A percentile compares a stretch with the other conserved stretches of the same genome.
phyloP scores from a whole-genome alignment of 495 filamentous ascomycete species.

The Pyronema omphalodes region DNA sequence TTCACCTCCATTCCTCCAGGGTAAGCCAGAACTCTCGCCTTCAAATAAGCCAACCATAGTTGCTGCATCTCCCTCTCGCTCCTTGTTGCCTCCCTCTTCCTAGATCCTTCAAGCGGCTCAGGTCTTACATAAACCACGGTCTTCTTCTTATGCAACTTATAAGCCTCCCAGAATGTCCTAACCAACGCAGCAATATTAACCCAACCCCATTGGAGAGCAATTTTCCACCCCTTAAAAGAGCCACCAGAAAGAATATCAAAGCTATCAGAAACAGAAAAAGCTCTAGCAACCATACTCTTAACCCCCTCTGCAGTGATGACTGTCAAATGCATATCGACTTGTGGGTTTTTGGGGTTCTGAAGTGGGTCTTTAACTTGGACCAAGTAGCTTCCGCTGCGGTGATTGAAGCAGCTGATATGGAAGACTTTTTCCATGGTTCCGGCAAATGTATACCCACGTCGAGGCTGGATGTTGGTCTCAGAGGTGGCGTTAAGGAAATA shows the following conservation, averaged over 20 bases:
- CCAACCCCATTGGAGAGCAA: conserved; percentile 21
- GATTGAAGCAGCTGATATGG: conserved; percentile 57
- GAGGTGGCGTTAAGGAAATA: conserved; percentile 34
- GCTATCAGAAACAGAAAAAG: conserved; percentile 17
- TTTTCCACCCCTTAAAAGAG: conserved; percentile 13
- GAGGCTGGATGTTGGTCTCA: conserved; percentile 8
- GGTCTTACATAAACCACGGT: conserved; percentile 20
- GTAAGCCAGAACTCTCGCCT: conserved; percentile 13
- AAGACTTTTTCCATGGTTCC: conserved; percentile 47
- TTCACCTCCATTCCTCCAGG: conserved; percentile 13
- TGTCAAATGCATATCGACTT: conserved; percentile 22
- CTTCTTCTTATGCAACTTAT: conserved; percentile 21
- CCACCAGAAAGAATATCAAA: conserved; percentile 19
- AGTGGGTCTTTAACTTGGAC: conserved; percentile 22
- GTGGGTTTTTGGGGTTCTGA: neutral
- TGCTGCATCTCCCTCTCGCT: conserved; percentile 19
- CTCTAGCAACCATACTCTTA: conserved; percentile 22
- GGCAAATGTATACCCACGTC: conserved; percentile 25
- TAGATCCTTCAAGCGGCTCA: conserved; percentile 16
- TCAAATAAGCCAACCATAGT: conserved; percentile 19
- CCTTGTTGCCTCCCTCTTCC: conserved; percentile 18
- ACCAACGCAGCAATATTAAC: conserved; percentile 21
- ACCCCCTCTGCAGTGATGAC: conserved; percentile 18
- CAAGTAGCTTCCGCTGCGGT: conserved; percentile 22
- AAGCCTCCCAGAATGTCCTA: conserved; percentile 23